Evolutionary conservation across 768 basidiomycete species (phyloP).

Genomic region (Pseudohyphozyma bogoriensis): DNA sequence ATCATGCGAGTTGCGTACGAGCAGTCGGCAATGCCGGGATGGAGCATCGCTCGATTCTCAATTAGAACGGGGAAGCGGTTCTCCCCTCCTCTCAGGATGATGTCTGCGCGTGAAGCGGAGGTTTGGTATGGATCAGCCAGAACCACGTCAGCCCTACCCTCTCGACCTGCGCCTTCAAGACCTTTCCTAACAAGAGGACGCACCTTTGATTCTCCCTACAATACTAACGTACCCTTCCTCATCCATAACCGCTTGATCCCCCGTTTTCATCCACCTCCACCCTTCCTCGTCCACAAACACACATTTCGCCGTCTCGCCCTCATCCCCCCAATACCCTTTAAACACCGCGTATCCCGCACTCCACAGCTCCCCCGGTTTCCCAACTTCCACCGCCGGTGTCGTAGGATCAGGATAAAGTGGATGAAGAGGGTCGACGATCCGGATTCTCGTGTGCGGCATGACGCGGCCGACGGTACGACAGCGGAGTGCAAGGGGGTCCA

Average conservation of each 20-base stretch:
- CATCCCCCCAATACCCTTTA: conserved; percentile 4
- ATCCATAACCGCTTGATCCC: conserved; percentile 1
- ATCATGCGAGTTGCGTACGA: conserved; percentile 36
- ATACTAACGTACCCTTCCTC: conserved; percentile 1
- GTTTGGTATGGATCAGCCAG: no score
- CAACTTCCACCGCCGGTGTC: neutral
- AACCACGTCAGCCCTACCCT: neutral
- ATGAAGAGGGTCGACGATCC: conserved; percentile 1
- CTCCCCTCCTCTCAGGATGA: conserved; percentile 36
- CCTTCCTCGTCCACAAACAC: neutral
- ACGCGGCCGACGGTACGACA: conserved; percentile 7
- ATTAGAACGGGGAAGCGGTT: conserved; percentile 79
- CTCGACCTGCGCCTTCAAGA: neutral
- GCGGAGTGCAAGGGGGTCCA: neutral
- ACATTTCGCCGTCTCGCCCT: neutral
- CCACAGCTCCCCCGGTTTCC: conserved; percentile 1
- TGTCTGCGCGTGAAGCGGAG: no score
- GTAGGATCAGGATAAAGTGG: neutral
- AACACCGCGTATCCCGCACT: neutral
- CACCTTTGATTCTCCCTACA: conserved; percentile 2
- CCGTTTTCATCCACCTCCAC: neutral
- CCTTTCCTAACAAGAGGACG: neutral
- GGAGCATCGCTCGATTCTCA: conserved; percentile 46
- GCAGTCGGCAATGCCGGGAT: conserved; percentile 53
- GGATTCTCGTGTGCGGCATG: neutral